A percentile compares a stretch with the other conserved stretches of the same genome.
Evolutionary conservation across 1,284 basidiomycete species (phyloP).

Genomic region (Marasmius sp.): DNA sequence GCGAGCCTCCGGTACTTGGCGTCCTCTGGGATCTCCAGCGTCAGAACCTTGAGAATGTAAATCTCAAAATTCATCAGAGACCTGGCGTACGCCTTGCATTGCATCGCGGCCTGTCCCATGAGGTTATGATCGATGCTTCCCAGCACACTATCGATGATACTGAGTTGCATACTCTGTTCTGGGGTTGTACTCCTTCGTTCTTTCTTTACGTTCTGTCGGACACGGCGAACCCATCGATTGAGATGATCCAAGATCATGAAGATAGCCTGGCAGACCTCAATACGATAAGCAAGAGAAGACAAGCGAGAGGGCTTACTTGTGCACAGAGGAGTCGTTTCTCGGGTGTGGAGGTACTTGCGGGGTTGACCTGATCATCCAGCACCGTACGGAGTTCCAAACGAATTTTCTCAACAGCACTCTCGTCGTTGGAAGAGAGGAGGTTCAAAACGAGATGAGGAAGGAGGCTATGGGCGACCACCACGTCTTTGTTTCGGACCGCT

Average conservation of each 20-base stretch:
- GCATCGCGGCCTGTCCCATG: conserved; percentile 91
- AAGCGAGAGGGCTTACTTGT: conserved; percentile 57
- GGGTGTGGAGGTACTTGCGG: conserved; percentile 52
- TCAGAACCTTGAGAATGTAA: conserved; percentile 52
- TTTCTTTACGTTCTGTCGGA: conserved; percentile 56
- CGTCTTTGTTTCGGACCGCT: conserved; percentile 86
- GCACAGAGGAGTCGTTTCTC: conserved; percentile 87
- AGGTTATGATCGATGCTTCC: conserved; percentile 85
- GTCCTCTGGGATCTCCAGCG: conserved; percentile 39
- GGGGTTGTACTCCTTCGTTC: conserved; percentile 39
- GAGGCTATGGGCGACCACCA: conserved; percentile 86
- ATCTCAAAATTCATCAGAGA: conserved; percentile 95
- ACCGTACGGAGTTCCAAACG: conserved; percentile 80
- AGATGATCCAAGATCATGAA: conserved; percentile 96
- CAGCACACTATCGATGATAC: conserved; percentile 76
- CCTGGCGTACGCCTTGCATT: conserved; percentile 93
- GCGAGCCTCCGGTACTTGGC: conserved; percentile 59
- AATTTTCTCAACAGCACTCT: conserved; percentile 65
- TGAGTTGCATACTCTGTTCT: conserved; percentile 57
- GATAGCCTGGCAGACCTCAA: conserved; percentile 61
- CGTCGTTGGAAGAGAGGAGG: conserved; percentile 76
- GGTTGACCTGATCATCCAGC: conserved; percentile 83
- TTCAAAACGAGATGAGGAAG: conserved; percentile 93
- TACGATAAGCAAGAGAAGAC: not conserved
- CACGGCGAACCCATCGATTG: conserved; percentile 83